phyloP scores from a whole-genome alignment of 495 filamentous ascomycete genomes.

The Penicillium herquei region DNA sequence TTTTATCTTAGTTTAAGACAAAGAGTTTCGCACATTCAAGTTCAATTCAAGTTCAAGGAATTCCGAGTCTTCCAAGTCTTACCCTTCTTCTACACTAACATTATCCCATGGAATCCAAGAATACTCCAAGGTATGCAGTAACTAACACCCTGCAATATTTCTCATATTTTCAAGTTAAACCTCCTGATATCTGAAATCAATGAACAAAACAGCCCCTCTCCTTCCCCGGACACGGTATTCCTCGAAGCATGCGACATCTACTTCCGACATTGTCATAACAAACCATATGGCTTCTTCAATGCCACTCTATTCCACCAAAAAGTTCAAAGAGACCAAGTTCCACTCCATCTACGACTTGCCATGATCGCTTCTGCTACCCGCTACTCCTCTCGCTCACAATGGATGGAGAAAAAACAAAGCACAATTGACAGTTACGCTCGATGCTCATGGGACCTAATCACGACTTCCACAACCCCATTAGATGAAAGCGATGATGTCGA shows the following conservation, averaged over 20 bases:
- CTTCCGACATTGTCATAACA: slow-evolving; percentile 30
- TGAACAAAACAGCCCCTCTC: slow-evolving; percentile 1
- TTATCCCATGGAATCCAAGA: not conserved
- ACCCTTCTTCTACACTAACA: not conserved
- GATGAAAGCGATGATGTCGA: slow-evolving; percentile 21
- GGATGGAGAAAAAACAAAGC: slow-evolving; percentile 18
- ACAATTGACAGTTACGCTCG: slow-evolving; percentile 25
- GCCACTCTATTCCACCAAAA: slow-evolving; percentile 21
- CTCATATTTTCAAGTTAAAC: not conserved
- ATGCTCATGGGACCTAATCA: slow-evolving; percentile 28
- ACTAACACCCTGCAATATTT: not conserved
- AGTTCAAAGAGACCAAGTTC: slow-evolving; percentile 11
- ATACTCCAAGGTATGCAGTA: not conserved
- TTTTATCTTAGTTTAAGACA: too few species aligned
- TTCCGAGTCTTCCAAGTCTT: too few species aligned
- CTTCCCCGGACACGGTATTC: slow-evolving; percentile 19
- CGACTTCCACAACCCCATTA: slow-evolving; percentile 10
- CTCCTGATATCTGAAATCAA: too few species aligned
- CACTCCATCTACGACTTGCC: slow-evolving; percentile 24
- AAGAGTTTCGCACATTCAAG: too few species aligned
- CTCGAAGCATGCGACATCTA: slow-evolving; percentile 26
- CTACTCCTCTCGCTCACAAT: slow-evolving; percentile 22
- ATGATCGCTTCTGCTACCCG: slow-evolving; percentile 30
- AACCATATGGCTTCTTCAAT: slow-evolving; percentile 33
- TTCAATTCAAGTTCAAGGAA: too few species aligned